Evolutionary conservation across 2,329 filamentous ascomycete genomes (phyloP).

Genomic region (Talaromyces amestolkiae): DNA sequence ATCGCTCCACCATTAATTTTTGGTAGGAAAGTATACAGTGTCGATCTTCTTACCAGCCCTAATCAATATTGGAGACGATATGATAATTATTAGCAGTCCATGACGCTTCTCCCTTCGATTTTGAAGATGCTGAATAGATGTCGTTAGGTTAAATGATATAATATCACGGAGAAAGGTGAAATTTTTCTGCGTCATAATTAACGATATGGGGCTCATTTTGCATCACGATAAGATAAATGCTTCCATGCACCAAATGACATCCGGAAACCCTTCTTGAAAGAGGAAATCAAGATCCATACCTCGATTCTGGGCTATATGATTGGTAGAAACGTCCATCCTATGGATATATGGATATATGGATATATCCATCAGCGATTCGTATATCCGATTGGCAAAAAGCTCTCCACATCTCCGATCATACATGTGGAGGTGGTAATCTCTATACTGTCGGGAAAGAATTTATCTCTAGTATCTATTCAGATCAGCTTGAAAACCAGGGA

Average conservation of each 20-base stretch:
- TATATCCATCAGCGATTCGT: neutral
- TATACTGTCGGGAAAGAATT: neutral
- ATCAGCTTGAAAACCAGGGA: neutral
- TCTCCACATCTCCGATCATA: neutral
- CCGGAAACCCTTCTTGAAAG: neutral
- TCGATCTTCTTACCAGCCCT: neutral
- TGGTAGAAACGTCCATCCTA: neutral
- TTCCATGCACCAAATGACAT: neutral
- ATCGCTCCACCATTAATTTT: neutral
- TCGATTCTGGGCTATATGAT: neutral
- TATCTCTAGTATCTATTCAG: neutral
- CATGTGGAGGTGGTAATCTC: neutral
- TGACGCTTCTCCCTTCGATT: neutral
- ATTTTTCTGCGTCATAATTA: slow-evolving; percentile 1
- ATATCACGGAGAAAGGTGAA: neutral
- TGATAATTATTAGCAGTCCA: neutral
- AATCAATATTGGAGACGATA: neutral
- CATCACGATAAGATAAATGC: neutral
- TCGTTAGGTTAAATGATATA: neutral
- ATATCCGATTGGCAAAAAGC: neutral
- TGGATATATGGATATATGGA: neutral
- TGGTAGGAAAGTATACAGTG: neutral
- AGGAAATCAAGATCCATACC: neutral
- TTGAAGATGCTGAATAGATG: too few relatives aligned
- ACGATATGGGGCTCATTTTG: neutral